Conservation (phyloP, 495 filamentous ascomycete genomes). For the Bacidia gigantensis region DNA sequence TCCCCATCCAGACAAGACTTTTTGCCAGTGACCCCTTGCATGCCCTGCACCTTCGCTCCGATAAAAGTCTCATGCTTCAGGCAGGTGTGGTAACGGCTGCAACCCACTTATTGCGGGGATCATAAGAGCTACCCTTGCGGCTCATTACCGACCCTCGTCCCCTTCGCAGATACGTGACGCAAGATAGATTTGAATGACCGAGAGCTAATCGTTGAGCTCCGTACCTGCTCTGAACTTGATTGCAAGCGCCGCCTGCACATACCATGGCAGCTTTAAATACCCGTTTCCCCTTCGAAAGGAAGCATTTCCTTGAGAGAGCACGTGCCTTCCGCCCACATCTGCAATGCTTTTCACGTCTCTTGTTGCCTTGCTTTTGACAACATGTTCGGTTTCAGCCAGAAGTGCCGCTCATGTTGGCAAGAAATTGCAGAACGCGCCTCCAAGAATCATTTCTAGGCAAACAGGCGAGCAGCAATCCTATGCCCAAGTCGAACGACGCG, state of each 20-base stretch:
- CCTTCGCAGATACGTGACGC: neutral
- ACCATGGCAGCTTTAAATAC: no score
- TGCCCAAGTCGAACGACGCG: slow-evolving; percentile 6
- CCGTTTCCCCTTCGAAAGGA: no score
- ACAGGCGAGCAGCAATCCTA: neutral
- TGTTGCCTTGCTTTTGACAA: neutral
- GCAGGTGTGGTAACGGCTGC: neutral
- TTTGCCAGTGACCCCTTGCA: neutral
- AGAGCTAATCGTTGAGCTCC: neutral
- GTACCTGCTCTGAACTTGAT: neutral
- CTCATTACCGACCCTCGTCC: neutral
- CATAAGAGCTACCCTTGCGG: neutral
- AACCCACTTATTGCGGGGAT: neutral
- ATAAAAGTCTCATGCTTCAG: neutral
- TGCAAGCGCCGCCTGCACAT: neutral
- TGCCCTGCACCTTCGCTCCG: neutral
- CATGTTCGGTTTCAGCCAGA: slow-evolving; percentile 14
- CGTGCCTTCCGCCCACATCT: neutral
- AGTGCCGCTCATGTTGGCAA: slow-evolving; percentile 19
- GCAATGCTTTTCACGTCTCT: slow-evolving; percentile 1
- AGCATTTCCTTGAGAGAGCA: no score
- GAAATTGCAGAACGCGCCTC: slow-evolving; percentile 12
- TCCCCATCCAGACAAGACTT: neutral
- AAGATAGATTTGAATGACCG: no score
- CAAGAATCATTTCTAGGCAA: slow-evolving; percentile 7